Conservation (phyloP, 306 rosid genomes). For the Ormosia emarginata region DNA sequence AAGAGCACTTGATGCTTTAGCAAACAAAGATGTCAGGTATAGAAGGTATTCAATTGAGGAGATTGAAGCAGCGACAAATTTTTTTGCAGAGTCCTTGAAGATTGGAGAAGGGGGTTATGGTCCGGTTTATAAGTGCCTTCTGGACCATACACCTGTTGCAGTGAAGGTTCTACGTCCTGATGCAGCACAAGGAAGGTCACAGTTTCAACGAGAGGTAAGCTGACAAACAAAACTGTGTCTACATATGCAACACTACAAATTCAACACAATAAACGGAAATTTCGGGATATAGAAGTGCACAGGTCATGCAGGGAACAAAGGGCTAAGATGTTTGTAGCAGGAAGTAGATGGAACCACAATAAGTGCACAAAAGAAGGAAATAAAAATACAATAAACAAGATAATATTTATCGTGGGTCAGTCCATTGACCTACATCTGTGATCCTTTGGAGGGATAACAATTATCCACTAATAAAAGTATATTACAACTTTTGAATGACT, state of each 20-base stretch:
- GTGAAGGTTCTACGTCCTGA: conserved; percentile 98
- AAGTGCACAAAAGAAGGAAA: background rate
- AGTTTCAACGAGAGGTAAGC: conserved; percentile 84
- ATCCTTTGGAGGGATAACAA: too few relatives aligned
- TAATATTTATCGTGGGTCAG: too few relatives aligned
- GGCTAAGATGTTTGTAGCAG: background rate
- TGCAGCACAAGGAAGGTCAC: conserved; percentile 93
- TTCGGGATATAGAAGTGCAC: background rate
- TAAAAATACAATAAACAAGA: too few relatives aligned
- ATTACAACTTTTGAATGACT: too few relatives aligned
- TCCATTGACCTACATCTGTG: too few relatives aligned
- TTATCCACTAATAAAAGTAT: too few relatives aligned
- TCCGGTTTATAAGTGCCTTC: conserved; percentile 72
- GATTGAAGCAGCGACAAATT: conserved; percentile 82
- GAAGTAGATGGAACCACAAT: background rate
- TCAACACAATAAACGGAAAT: background rate
- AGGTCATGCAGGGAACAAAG: background rate
- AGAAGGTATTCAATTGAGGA: conserved; percentile 80
- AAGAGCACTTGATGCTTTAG: conserved; percentile 56
- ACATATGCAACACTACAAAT: background rate
- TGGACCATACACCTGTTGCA: conserved; percentile 89
- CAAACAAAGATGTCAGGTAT: conserved; percentile 46
- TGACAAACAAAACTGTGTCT: background rate
- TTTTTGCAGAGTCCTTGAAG: conserved; percentile 55
- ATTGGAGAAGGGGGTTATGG: conserved; percentile 99